Percentiles rank a stretch among this genome's conserved stretches.
phyloP scores from a whole-genome alignment of 257 asterid species.

The Striga asiatica region DNA sequence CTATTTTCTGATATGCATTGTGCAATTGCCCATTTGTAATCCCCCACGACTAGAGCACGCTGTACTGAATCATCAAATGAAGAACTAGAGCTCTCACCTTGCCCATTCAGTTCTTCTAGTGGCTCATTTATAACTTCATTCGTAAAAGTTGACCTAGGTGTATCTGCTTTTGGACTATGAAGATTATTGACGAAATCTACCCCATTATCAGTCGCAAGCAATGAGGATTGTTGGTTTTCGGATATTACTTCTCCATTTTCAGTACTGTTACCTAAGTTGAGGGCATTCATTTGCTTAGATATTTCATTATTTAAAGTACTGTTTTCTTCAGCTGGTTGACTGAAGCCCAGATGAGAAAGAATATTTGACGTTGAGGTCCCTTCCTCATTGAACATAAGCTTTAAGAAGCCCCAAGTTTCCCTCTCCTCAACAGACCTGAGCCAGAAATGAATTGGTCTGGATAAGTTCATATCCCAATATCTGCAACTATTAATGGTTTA shows the following conservation, averaged over 20 bases:
- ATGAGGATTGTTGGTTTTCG: conserved; percentile 33
- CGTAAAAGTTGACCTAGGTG: conserved; percentile 53
- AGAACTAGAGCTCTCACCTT: conserved; percentile 49
- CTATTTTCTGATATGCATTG: conserved; percentile 72
- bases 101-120: conserved; percentile 37
- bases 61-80: conserved; percentile 90
- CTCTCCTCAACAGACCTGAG: conserved; percentile 72
- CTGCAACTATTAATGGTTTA: not conserved
- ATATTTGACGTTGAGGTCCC: conserved; percentile 81
- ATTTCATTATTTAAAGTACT: conserved; percentile 30
- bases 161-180: conserved; percentile 81
- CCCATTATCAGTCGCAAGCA: conserved; percentile 52
- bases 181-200: conserved; percentile 89
- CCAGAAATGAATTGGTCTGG: conserved; percentile 12
- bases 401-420: conserved; percentile 86
- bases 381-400: conserved; percentile 86
- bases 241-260: conserved; percentile 24
- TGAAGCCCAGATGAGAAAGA: conserved; percentile 87
- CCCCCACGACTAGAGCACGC: conserved; percentile 77
- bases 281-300: conserved; percentile 48
- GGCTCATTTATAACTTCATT: conserved; percentile 35
- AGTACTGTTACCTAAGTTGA: conserved; percentile 40
- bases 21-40: conserved; percentile 85
- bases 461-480: not conserved
- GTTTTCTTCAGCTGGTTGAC: conserved; percentile 44